phyloP scores from a whole-genome alignment of 495 filamentous ascomycete species.

The Aspergillus hancockii region DNA sequence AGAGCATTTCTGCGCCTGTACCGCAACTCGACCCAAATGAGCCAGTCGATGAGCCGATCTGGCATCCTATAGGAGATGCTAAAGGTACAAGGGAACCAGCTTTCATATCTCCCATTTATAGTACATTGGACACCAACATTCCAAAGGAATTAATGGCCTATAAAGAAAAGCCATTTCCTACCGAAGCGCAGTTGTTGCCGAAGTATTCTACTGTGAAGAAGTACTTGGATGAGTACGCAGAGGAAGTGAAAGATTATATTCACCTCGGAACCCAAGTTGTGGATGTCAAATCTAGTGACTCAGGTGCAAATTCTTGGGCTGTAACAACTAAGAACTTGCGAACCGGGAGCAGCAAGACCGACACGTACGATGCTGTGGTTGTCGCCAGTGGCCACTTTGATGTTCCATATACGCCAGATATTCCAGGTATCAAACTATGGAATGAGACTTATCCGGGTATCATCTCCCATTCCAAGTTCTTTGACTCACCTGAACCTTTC shows the following conservation, averaged over 20 bases:
- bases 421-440: constrained; percentile 58
- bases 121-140: constrained; percentile 81
- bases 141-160: constrained; percentile 80
- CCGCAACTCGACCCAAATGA: constrained; percentile 47
- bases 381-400: constrained; percentile 83
- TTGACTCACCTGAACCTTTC: constrained; percentile 62
- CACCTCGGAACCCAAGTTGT: constrained; percentile 59
- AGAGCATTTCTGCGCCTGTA: constrained; percentile 27
- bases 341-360: constrained; percentile 34
- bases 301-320: constrained; percentile 43
- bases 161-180: constrained; percentile 67
- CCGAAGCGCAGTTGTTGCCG: constrained; percentile 70
- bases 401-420: constrained; percentile 68
- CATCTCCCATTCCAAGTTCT: constrained; percentile 82
- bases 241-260: constrained; percentile 58
- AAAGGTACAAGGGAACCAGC: constrained; percentile 30
- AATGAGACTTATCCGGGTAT: constrained; percentile 58
- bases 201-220: constrained; percentile 62
- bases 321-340: constrained; percentile 55
- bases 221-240: constrained; percentile 75
- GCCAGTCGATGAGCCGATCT: constrained; percentile 44
- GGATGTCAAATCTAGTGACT: constrained; percentile 40
- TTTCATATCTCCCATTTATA: constrained; percentile 77
- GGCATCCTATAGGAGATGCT: constrained; percentile 27
- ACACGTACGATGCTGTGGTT: constrained; percentile 70